Evolutionary conservation across 2,329 filamentous ascomycete genomes (phyloP).

Genomic region (Rosellinia necatrix): DNA sequence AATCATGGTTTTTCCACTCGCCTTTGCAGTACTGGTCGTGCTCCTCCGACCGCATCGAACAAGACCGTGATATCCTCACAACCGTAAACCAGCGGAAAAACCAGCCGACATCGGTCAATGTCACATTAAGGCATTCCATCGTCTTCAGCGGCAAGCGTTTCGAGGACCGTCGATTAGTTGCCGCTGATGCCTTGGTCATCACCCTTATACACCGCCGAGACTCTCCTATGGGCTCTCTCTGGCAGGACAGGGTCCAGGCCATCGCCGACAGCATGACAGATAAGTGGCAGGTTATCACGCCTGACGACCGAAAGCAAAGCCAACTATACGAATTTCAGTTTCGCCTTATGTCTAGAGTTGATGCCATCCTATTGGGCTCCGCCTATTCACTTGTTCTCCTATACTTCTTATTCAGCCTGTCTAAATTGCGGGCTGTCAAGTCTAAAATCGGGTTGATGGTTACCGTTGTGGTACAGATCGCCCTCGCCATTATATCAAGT

Average conservation of each 20-base stretch:
- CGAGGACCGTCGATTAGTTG: conserved; percentile 66
- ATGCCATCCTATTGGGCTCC: conserved; percentile 65
- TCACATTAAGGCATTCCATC: conserved; percentile 76
- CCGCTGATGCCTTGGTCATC: conserved; percentile 78
- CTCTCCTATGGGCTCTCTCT: conserved; percentile 66
- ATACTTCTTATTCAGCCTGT: conserved; percentile 70
- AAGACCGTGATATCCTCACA: conserved; percentile 65
- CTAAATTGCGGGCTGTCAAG: conserved; percentile 74
- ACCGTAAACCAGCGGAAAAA: conserved; percentile 71
- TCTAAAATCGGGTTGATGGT: conserved; percentile 74
- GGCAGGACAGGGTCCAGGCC: conserved; percentile 63
- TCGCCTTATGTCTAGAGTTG: conserved; percentile 70
- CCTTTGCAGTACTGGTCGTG: conserved; percentile 81
- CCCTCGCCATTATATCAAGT: conserved; percentile 75
- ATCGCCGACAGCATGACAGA: conserved; percentile 55
- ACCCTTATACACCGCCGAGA: conserved; percentile 72
- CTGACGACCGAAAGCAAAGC: conserved; percentile 56
- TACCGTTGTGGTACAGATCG: conserved; percentile 71
- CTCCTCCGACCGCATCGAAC: conserved; percentile 59
- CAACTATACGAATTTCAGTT: conserved; percentile 80
- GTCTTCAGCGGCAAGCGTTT: conserved; percentile 84
- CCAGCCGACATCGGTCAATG: conserved; percentile 69
- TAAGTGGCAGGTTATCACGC: conserved; percentile 69
- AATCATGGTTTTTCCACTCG: conserved; percentile 81
- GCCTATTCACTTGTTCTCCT: conserved; percentile 67